Percentiles rank a stretch among this genome's conserved stretches.
phyloP scores from a whole-genome alignment of 2,329 filamentous ascomycete genomes.

The Apiospora aurea region DNA sequence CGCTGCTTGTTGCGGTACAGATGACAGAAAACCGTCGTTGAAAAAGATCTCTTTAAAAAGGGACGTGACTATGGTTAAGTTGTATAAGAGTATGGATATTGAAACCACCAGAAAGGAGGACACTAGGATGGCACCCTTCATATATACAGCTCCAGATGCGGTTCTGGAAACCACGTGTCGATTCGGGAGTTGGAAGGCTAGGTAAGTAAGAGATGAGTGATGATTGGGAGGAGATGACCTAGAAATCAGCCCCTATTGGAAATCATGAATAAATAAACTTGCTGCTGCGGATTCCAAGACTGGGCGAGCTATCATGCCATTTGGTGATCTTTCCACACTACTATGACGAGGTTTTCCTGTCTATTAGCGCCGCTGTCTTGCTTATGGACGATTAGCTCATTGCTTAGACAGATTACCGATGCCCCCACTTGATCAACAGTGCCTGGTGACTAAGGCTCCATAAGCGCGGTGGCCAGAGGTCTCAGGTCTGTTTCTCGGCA shows the following conservation, averaged over 20 bases:
- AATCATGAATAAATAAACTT: constrained; percentile 22
- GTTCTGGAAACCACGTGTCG: constrained; percentile 29
- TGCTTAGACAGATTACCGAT: constrained; percentile 33
- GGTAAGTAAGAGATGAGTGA: constrained; percentile 30
- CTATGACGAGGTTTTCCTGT: constrained; percentile 25
- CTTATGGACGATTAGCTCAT: constrained; percentile 41
- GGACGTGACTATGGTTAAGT: constrained; percentile 31
- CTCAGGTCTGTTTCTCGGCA: neutral
- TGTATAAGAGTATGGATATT: constrained; percentile 41
- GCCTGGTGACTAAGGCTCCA: constrained; percentile 22
- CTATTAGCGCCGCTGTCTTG: constrained; percentile 27
- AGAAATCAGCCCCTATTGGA: constrained; percentile 24
- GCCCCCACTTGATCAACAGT: neutral
- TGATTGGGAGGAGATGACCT: constrained; percentile 30
- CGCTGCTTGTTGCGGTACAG: constrained; percentile 19
- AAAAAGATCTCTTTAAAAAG: constrained; percentile 27
- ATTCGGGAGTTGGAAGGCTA: constrained; percentile 3
- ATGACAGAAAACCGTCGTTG: neutral
- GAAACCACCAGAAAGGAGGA: constrained; percentile 39
- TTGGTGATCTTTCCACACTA: constrained; percentile 21
- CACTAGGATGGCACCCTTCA: constrained; percentile 38
- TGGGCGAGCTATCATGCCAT: neutral
- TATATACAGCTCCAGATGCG: constrained; percentile 39
- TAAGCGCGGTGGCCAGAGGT: neutral
- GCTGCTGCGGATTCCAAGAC: neutral